Evolutionary conservation across 2,329 filamentous ascomycete genomes (phyloP).

Genomic region (Chrysoporthe austroafricana): DNA sequence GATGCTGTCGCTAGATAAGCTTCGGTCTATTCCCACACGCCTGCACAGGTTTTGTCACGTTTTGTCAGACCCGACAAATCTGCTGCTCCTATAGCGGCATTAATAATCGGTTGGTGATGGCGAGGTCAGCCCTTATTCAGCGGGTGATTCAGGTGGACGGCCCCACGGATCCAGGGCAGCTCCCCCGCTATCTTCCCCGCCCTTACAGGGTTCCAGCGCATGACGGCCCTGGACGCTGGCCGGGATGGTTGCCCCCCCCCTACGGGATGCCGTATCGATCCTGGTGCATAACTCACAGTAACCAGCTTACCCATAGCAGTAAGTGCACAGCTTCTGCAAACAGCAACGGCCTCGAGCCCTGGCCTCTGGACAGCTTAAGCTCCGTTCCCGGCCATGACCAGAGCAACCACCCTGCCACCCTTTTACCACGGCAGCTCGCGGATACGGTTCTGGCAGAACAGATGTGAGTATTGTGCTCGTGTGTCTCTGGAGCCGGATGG

Average conservation of each 20-base stretch:
- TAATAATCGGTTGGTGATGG: conserved; percentile 17
- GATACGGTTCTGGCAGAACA: too few relatives aligned
- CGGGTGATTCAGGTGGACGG: neutral
- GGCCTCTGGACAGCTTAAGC: neutral
- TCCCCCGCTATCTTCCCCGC: neutral
- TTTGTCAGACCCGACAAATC: conserved; percentile 30
- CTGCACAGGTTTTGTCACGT: neutral
- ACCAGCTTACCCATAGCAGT: neutral
- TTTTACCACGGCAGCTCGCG: too few relatives aligned
- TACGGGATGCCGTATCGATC: neutral
- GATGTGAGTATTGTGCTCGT: too few relatives aligned
- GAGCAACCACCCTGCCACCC: too few relatives aligned
- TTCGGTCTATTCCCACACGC: neutral
- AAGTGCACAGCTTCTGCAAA: neutral
- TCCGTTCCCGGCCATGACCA: too few relatives aligned
- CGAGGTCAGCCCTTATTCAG: conserved; percentile 23
- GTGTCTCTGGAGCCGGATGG: too few relatives aligned
- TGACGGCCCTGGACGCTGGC: neutral
- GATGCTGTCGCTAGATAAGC: neutral
- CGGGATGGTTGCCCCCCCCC: neutral
- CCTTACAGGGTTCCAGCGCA: neutral
- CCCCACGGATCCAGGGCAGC: neutral
- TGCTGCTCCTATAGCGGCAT: neutral
- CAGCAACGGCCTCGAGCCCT: neutral
- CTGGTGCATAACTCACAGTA: neutral